Evolutionary conservation across 257 asterid species (phyloP).

Genomic region (Plectranthus barbatus): DNA sequence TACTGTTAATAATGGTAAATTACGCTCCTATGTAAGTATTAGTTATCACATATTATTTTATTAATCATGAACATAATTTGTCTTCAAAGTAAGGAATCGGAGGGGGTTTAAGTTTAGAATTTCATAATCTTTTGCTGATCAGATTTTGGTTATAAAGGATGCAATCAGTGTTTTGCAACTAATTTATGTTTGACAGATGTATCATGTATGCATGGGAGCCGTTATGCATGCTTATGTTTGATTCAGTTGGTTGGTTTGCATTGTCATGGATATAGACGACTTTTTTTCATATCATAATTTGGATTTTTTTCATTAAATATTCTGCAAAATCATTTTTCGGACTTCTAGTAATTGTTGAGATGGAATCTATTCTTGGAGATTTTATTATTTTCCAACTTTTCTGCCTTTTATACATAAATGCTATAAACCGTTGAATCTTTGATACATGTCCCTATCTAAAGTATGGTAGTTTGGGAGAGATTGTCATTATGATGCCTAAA

Average conservation of each 20-base stretch:
- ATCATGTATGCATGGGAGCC: no score
- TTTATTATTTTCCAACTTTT: neutral
- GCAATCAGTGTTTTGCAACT: no score
- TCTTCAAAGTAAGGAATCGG: no score
- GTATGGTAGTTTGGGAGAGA: neutral
- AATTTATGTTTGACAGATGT: no score
- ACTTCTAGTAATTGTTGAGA: neutral
- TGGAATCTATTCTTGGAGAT: neutral
- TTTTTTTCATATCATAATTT: neutral
- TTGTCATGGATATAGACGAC: neutral
- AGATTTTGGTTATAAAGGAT: no score
- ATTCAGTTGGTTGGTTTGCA: neutral
- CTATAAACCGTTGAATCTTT: neutral
- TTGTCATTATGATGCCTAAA: neutral
- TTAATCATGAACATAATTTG: no score
- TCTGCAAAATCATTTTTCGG: neutral
- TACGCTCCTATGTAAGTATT: no score
- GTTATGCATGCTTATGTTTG: no score
- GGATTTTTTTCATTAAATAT: neutral
- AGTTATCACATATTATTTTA: no score
- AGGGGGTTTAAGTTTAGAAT: no score
- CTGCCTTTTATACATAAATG: neutral
- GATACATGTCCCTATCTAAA: neutral
- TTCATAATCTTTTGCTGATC: no score
- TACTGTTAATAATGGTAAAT: no score